phyloP scores from a whole-genome alignment of 106 monocot species.

The Xerophyta viscosa region DNA sequence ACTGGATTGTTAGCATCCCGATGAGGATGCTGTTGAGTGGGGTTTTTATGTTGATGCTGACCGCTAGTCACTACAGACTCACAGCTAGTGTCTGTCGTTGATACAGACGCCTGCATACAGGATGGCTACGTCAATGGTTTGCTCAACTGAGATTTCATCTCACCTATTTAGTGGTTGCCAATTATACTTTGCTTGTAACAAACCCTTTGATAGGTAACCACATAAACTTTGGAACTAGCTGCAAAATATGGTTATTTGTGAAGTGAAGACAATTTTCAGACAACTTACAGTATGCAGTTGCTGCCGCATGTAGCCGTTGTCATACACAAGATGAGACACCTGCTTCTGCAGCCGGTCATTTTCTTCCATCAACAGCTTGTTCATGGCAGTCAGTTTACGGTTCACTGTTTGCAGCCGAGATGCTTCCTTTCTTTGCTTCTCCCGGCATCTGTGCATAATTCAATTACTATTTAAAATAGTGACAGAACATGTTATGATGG shows the following conservation, averaged over 20 bases:
- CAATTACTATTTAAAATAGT: background rate
- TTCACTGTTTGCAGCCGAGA: conserved; percentile 82
- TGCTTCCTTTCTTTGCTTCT: conserved; percentile 88
- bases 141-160: too few relatives aligned
- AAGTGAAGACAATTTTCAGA: background rate
- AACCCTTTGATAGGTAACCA: background rate
- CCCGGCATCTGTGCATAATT: conserved; percentile 57
- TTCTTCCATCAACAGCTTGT: conserved; percentile 91
- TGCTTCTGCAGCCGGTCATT: conserved; percentile 94
- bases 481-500: background rate
- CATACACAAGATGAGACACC: conserved; percentile 80
- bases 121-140: too few relatives aligned
- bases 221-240: background rate
- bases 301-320: conserved; percentile 76
- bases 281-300: conserved; percentile 58
- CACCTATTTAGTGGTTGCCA: too few relatives aligned
- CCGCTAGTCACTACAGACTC: conserved; percentile 86
- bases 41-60: conserved; percentile 77
- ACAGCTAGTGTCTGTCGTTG: conserved; percentile 71
- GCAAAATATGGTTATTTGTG: background rate
- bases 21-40: conserved; percentile 61
- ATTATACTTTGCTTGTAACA: too few relatives aligned
- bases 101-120: conserved; percentile 38
- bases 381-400: conserved; percentile 83
- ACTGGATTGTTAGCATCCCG: conserved; percentile 86